phyloP scores from a whole-genome alignment of 2,329 filamentous ascomycete genomes.

The Volutella citrinella region DNA sequence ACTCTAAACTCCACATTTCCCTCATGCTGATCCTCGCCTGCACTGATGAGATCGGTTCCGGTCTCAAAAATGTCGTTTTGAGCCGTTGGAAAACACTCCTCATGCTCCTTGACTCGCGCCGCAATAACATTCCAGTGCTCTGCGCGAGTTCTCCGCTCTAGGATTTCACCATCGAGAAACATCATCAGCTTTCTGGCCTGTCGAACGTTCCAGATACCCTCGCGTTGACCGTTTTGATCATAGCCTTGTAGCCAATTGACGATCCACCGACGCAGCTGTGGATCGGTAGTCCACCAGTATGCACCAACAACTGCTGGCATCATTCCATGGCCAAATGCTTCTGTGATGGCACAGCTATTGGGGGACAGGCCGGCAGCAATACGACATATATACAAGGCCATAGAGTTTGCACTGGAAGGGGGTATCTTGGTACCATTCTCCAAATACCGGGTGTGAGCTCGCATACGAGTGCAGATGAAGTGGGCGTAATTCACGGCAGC shows the following conservation, averaged over 20 bases:
- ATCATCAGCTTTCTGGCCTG: constrained; percentile 1
- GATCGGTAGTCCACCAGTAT: constrained; percentile 2
- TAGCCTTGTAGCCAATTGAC: constrained; percentile 1
- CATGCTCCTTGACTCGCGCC: no score
- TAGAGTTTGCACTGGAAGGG: not conserved
- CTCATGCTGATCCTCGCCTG: no score
- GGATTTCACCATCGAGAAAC: constrained; percentile 2
- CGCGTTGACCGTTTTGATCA: not conserved
- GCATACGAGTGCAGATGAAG: constrained; percentile 6
- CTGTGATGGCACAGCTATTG: not conserved
- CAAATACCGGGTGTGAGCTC: constrained; percentile 3
- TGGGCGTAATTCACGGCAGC: constrained; percentile 4
- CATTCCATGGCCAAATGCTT: constrained; percentile 6
- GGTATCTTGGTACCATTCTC: not conserved
- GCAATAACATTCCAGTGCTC: no score
- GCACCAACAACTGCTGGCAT: constrained; percentile 2
- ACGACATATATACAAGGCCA: constrained; percentile 2
- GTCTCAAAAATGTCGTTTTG: no score
- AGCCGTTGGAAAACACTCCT: no score
- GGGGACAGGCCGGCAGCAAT: constrained; percentile 3
- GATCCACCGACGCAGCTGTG: constrained; percentile 1
- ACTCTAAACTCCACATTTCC: no score
- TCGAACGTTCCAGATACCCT: constrained; percentile 5
- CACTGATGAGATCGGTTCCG: no score
- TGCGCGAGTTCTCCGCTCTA: no score